Evolutionary conservation across 2,329 filamentous ascomycete species (phyloP).

Genomic region (Nectriaceae sp.): DNA sequence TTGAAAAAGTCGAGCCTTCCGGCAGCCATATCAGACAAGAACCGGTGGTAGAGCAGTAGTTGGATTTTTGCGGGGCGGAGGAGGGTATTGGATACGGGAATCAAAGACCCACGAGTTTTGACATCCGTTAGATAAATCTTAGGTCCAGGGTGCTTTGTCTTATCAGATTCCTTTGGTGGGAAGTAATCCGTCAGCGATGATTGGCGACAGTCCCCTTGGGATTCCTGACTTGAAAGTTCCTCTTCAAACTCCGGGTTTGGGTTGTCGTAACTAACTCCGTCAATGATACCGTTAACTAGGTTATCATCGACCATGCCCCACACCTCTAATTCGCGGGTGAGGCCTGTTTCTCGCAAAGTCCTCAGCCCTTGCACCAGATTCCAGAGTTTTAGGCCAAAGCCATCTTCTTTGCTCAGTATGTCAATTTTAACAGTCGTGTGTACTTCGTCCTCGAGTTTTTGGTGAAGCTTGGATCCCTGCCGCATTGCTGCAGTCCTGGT

Average conservation of each 20-base stretch:
- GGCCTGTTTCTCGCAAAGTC: conserved; percentile 68
- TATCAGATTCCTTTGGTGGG: conserved; percentile 18
- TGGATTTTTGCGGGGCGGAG: conserved; percentile 82
- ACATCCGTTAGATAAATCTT: conserved; percentile 80
- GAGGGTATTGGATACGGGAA: conserved; percentile 67
- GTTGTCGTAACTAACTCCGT: conserved; percentile 77
- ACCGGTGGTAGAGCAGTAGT: conserved; percentile 83
- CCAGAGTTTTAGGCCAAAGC: conserved; percentile 82
- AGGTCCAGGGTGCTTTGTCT: conserved; percentile 6
- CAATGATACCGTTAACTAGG: conserved; percentile 86
- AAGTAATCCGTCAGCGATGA: conserved; percentile 45
- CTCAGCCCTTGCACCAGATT: conserved; percentile 86
- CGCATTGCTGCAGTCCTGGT: conserved; percentile 81
- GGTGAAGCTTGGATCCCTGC: conserved; percentile 76
- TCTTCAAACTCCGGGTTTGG: conserved; percentile 72
- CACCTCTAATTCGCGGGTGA: conserved; percentile 76
- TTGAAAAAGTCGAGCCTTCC: conserved; percentile 68
- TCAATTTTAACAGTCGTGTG: conserved; percentile 75
- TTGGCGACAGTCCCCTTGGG: conserved; percentile 33
- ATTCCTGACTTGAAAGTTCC: conserved; percentile 45
- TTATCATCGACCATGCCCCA: conserved; percentile 85
- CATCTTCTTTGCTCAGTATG: conserved; percentile 75
- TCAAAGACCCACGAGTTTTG: conserved; percentile 73
- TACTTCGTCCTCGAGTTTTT: conserved; percentile 81
- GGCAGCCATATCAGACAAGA: conserved; percentile 75